Evolutionary conservation across 495 filamentous ascomycete genomes (phyloP), one percentile per base, ranked within the genome.

Genomic region (Aspergillus taichungensis): DNA sequence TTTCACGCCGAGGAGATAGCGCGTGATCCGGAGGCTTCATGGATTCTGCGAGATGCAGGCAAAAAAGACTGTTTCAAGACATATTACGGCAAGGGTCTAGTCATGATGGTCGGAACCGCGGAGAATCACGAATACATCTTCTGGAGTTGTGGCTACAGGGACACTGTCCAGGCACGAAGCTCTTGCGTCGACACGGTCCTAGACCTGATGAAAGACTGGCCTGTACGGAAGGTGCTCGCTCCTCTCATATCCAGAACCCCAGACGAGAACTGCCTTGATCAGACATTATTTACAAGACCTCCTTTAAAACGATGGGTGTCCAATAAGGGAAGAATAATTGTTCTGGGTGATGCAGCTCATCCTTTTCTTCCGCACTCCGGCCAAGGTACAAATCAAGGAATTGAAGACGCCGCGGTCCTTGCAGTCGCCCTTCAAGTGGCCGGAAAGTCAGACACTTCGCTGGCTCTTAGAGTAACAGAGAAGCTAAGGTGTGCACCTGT

Each of bases 261-360:
- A 12, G 13, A 40, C 5, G 37, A n/a, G 1, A 40, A 28, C 12
- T 40, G 12, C 13, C 18, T 40, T n/a, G 18, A 40, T 10, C 18
- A 18, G 5, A 18, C 12, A 1, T 40, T 40, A 18, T 28, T 40
- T 24, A 18, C 13, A 6, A n/a, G 37, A 10, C 13, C 12, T 6
- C 37, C 37, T 13, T 28, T 40, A 10, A 28, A 40, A 10, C 18
- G 5, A 3, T 40, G 37, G 37, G 18, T 40, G 3, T 80, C 68
- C 66, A 59, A 64, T 7, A 59, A 65, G 1, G 64, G 52, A 4
- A 59, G 53, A 31, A 47, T 78, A 8, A 69, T 60, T 5, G 53
- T 79, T 0, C 38, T 80, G 4, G 77, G 77, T 1, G 77, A 79
- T 63, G 69, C 77, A 1, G 74, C 72, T 12, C 76, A 80, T 58